Base-by-base conservation (phyloP, 2,329 filamentous ascomycete genomes). In the Penicillium vulpinum region DNA sequence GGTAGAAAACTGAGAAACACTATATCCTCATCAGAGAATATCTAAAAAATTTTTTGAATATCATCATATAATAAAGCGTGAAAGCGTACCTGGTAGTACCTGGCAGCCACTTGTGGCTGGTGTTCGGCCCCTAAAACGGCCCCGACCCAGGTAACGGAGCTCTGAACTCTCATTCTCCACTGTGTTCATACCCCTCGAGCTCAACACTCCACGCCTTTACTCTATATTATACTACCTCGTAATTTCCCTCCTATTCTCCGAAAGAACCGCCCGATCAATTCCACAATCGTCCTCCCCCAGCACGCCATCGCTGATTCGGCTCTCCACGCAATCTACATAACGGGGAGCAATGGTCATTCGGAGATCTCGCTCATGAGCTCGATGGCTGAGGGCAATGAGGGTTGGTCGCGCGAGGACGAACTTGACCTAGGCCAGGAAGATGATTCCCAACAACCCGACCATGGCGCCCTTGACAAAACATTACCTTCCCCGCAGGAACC, bases 341-440 rank as follows among this genome's bases (percentile, higher is more conserved):
- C 57, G 72, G 69, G 70, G 75, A 82, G 82, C 78, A 71, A 85
- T 85, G 83, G 77, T 75, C 72, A 75, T 76, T 75, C 72, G 68
- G 69, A 70, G 67, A 72, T 72, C 70, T 76, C 75, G 81, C 83
- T 80, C 80, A 90, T 90, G 87, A 89, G 85, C 85, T 86, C 83
- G 80, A 84, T 80, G 80, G 81, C 80, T 75, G 81, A 81, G 79
- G 83, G 83, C 79, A 83, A 78, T 75, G 80, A 85, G 73, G 81
- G 81, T 75, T 83, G 83, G 78, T 83, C 78, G 78, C 78, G 78
- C 73, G 81, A 85, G 71, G 79, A 83, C 70, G 76, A 82, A 72
- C 76, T 77, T 64, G 75, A 75, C 67, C 68, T 75, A 63, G 77
- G 74, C 51, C 73, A 76, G 58, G 72, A 77, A 62, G 70, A 74